A percentile compares a stretch with the other conserved stretches of the same genome.
Evolutionary conservation across 2,329 filamentous ascomycete species (phyloP).

Genomic region (Neofusicoccum laricinum): DNA sequence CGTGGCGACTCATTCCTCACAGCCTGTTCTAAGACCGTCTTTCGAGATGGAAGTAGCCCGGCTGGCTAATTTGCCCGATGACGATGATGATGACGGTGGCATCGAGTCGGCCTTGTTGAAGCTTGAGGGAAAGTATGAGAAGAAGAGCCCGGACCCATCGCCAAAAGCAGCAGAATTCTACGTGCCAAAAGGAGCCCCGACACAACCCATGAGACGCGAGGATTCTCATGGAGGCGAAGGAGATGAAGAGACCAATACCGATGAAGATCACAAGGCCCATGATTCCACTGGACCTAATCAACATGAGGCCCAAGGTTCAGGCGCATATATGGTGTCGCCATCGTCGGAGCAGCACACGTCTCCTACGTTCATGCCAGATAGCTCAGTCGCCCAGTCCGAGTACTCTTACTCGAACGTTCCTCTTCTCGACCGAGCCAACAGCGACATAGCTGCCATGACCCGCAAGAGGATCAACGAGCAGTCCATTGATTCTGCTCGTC

Average conservation of each 20-base stretch:
- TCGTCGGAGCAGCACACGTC: conserved; percentile 11
- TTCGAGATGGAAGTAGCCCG: conserved; percentile 88
- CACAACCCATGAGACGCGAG: conserved; percentile 5
- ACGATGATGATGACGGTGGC: conserved; percentile 71
- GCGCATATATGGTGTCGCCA: background rate
- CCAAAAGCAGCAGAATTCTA: background rate
- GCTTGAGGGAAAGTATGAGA: conserved; percentile 80
- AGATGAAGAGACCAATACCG: background rate
- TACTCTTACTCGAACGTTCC: conserved; percentile 77
- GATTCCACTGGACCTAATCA: background rate
- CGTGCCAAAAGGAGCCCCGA: conserved; percentile 1
- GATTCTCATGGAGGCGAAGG: conserved; percentile 2
- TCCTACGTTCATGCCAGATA: conserved; percentile 20
- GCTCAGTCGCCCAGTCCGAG: conserved; percentile 57
- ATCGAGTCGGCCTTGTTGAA: conserved; percentile 91
- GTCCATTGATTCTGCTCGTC: conserved; percentile 16
- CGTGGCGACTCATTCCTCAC: conserved; percentile 53
- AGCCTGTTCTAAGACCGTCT: conserved; percentile 59
- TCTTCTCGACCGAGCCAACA: conserved; percentile 65
- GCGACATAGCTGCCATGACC: conserved; percentile 23
- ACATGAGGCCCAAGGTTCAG: background rate
- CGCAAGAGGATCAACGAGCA: background rate
- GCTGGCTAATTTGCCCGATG: conserved; percentile 83
- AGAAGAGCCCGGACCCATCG: conserved; percentile 28
- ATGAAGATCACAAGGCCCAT: no score